Conservation (phyloP, 2,329 filamentous ascomycete genomes). For the Fonsecaea pugnacius region DNA sequence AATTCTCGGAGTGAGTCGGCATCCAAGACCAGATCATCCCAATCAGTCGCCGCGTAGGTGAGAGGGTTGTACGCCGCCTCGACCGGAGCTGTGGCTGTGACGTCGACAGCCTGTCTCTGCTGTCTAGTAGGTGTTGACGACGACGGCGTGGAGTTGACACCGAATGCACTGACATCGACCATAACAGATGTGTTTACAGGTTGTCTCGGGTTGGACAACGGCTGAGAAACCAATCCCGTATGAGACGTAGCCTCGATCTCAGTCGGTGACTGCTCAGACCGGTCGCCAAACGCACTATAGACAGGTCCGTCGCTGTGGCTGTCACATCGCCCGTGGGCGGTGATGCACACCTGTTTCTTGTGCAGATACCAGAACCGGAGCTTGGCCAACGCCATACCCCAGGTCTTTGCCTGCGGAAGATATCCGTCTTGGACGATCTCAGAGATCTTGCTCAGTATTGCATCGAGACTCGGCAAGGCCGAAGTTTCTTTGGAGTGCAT, state of each 20-base stretch:
- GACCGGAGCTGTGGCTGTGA: neutral
- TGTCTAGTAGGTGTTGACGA: neutral
- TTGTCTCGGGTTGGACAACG: neutral
- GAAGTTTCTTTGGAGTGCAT: constrained; percentile 69
- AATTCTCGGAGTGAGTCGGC: constrained; percentile 19
- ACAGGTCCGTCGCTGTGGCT: neutral
- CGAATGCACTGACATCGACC: neutral
- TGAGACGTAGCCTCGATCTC: neutral
- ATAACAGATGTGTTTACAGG: neutral
- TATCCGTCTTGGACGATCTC: constrained; percentile 65
- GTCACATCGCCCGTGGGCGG: neutral
- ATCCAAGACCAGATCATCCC: constrained; percentile 22
- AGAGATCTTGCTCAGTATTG: constrained; percentile 68
- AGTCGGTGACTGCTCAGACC: neutral
- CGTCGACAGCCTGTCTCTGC: neutral
- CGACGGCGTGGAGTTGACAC: neutral
- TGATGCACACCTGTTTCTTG: constrained; percentile 43
- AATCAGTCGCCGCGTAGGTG: constrained; percentile 21
- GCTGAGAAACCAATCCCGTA: neutral
- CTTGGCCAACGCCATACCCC: constrained; percentile 70
- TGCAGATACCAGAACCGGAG: constrained; percentile 69
- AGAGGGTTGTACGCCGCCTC: constrained; percentile 19
- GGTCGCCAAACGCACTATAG: constrained; percentile 13
- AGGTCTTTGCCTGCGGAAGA: constrained; percentile 69
- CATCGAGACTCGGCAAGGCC: constrained; percentile 66